Percentiles rank a stretch among this genome's conserved stretches.
These are phyloP conservation scores for Lentinula raphanica DNA, from an alignment of 768 basidiomycete species.

Conservation along the genomic window DNA sequence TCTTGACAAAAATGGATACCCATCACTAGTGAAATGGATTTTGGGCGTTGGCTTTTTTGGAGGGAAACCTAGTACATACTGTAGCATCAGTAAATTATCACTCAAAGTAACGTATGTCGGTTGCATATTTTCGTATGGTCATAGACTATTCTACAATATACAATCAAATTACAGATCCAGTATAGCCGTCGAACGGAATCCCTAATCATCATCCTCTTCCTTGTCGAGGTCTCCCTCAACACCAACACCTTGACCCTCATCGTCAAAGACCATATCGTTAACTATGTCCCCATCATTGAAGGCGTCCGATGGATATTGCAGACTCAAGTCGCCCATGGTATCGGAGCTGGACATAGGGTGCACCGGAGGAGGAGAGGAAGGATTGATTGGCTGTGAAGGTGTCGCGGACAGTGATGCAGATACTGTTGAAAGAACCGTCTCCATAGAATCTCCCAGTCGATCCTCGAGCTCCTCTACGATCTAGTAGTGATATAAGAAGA, in stretches of 20 bases:
- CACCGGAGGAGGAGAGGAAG: background rate
- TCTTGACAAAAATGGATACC: background rate
- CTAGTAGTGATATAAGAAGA: conserved; percentile 32
- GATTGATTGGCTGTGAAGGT: background rate
- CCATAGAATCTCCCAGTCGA: conserved; percentile 65
- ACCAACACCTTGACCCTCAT: conserved; percentile 59
- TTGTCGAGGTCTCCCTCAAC: conserved; percentile 70
- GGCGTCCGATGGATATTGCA: conserved; percentile 8
- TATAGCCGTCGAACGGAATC: background rate
- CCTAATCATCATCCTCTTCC: conserved; percentile 55
- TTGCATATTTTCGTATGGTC: background rate
- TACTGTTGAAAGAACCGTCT: conserved; percentile 60
- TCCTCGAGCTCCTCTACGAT: conserved; percentile 91
- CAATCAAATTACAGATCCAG: background rate
- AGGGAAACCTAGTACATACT: background rate
- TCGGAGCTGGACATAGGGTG: background rate
- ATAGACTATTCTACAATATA: background rate
- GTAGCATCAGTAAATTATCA: background rate
- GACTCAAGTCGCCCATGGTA: background rate
- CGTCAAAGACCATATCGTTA: conserved; percentile 58
- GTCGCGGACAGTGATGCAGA: conserved; percentile 30
- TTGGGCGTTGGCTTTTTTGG: background rate
- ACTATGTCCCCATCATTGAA: conserved; percentile 33
- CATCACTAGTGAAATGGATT: background rate
- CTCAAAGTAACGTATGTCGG: background rate